Percentiles rank a stretch among this genome's conserved stretches.
phyloP scores from a whole-genome alignment of 1,284 basidiomycete genomes.

The Porogramme epimiltina region DNA sequence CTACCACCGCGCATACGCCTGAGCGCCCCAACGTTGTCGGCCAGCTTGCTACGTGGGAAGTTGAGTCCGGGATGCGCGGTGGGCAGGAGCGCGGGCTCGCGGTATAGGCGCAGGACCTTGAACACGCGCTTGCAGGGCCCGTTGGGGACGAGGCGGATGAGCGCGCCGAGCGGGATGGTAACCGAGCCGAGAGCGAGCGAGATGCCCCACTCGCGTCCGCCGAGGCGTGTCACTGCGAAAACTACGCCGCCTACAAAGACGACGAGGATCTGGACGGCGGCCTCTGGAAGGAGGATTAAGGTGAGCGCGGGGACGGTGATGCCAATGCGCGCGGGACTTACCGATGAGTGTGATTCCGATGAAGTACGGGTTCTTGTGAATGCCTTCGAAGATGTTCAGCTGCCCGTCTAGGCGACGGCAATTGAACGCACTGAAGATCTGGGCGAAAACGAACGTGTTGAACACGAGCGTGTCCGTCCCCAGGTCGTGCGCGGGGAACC shows the following conservation, averaged over 20 bases:
- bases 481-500: conserved; percentile 50
- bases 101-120: conserved; percentile 65
- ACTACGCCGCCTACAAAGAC: conserved; percentile 91
- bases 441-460: conserved; percentile 96
- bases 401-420: conserved; percentile 84
- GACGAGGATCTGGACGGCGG: conserved; percentile 86
- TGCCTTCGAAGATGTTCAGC: conserved; percentile 89
- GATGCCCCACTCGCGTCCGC: conserved; percentile 90
- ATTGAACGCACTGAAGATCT: conserved; percentile 95
- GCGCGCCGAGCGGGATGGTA: conserved; percentile 85
- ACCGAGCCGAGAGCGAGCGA: conserved; percentile 85
- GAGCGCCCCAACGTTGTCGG: not conserved
- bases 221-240: conserved; percentile 85
- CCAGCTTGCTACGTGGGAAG: not conserved
- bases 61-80: conserved; percentile 46
- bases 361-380: conserved; percentile 85
- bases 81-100: conserved; percentile 71
- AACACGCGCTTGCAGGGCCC: conserved; percentile 78
- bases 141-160: conserved; percentile 85
- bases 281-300: conserved; percentile 52
- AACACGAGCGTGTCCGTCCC: conserved; percentile 89
- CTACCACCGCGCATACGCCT: not conserved
- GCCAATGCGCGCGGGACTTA: conserved; percentile 37
- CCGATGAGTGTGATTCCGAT: conserved; percentile 83
- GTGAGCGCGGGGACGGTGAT: conserved; percentile 4